These are phyloP conservation scores for Leccinum imitatum DNA, from an alignment of 768 basidiomycete species.

Conservation along the genomic window DNA sequence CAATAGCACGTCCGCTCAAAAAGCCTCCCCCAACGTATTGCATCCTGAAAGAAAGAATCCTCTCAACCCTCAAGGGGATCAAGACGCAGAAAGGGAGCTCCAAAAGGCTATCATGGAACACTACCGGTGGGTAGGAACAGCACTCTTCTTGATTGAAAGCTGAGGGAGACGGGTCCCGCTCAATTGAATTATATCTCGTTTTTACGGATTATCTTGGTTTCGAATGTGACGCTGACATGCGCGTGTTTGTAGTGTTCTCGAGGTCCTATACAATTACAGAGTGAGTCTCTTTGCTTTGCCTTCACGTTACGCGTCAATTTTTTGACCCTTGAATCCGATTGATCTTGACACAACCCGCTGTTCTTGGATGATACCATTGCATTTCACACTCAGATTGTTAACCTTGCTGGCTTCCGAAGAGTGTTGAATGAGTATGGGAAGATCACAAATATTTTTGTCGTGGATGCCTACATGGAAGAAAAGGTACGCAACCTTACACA, in stretches of 20 bases:
- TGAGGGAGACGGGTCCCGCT: background rate
- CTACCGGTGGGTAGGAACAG: slow-evolving; percentile 53
- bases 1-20: background rate
- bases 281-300: slow-evolving; percentile 35
- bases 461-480: slow-evolving; percentile 80
- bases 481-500: slow-evolving; percentile 43
- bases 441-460: slow-evolving; percentile 66
- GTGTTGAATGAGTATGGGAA: slow-evolving; percentile 87
- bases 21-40: background rate
- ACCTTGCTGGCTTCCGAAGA: slow-evolving; percentile 87
- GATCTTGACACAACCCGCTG: background rate
- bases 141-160: background rate
- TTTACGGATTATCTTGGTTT: background rate
- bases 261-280: slow-evolving; percentile 82
- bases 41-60: slow-evolving; percentile 8
- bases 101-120: slow-evolving; percentile 81
- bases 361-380: background rate
- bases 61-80: slow-evolving; percentile 76
- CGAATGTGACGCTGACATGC: slow-evolving; percentile 8
- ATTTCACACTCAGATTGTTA: slow-evolving; percentile 60
- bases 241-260: slow-evolving; percentile 54
- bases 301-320: background rate
- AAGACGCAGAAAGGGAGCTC: slow-evolving; percentile 76
- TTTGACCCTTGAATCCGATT: background rate
- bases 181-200: background rate